Evolutionary conservation across 1,284 basidiomycete genomes (phyloP).

Genomic region (Rhodotorula glutinis): DNA sequence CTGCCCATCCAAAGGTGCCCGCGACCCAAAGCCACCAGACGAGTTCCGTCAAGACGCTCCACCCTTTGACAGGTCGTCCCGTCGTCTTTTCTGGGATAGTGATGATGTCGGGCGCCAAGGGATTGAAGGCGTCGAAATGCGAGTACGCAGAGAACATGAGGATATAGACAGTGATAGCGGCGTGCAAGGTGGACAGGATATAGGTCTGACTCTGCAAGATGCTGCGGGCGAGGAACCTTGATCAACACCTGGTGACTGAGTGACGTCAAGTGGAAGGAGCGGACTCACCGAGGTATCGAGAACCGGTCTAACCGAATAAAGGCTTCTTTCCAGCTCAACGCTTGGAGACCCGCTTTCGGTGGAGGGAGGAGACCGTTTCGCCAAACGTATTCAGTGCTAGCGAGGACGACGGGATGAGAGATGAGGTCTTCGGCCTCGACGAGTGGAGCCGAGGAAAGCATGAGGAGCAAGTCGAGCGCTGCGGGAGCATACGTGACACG

Average conservation of each 20-base stretch:
- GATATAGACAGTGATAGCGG: slow-evolving; percentile 38
- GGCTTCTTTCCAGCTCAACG: slow-evolving; percentile 31
- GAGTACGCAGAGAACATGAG: slow-evolving; percentile 40
- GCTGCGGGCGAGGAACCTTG: slow-evolving; percentile 3
- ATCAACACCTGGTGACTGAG: no score
- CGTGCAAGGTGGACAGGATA: slow-evolving; percentile 37
- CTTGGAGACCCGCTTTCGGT: slow-evolving; percentile 6
- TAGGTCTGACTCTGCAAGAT: slow-evolving; percentile 38
- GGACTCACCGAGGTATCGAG: slow-evolving; percentile 35
- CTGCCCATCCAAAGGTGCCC: slow-evolving; percentile 37
- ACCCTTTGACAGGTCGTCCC: slow-evolving; percentile 20
- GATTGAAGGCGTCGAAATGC: slow-evolving; percentile 39
- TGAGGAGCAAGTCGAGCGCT: slow-evolving; percentile 39
- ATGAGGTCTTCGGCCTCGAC: slow-evolving; percentile 40
- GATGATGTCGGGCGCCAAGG: slow-evolving; percentile 29
- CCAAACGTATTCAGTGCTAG: slow-evolving; percentile 41
- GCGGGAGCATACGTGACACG: not conserved
- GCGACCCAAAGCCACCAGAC: slow-evolving; percentile 41
- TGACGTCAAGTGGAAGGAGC: no score
- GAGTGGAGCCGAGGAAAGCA: slow-evolving; percentile 34
- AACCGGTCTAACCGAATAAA: slow-evolving; percentile 38
- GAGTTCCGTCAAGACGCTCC: slow-evolving; percentile 23
- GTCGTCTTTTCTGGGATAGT: not conserved
- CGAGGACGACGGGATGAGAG: slow-evolving; percentile 41
- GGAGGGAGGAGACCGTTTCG: slow-evolving; percentile 36